Conservation (phyloP, 2,329 filamentous ascomycete species). For the Neodidymelliopsis sp. region DNA sequence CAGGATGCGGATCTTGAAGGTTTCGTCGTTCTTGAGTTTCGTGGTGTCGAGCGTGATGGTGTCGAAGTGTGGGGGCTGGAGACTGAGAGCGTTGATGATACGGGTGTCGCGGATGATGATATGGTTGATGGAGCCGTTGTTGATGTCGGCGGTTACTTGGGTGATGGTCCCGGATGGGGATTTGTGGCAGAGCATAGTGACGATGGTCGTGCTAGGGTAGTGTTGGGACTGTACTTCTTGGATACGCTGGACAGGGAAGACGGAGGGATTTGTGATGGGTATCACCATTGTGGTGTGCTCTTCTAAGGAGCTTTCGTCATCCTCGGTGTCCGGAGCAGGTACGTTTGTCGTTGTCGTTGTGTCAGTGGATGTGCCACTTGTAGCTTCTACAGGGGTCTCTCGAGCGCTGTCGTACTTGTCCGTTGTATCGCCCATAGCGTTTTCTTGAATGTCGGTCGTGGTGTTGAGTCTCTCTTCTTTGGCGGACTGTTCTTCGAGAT, state of each 20-base stretch:
- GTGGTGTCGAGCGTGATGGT: background rate
- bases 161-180: background rate
- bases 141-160: constrained; percentile 23
- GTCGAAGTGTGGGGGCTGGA: constrained; percentile 11
- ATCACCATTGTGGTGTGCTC: background rate
- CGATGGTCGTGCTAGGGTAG: constrained; percentile 18
- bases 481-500: background rate
- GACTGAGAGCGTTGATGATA: constrained; percentile 20
- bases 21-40: constrained; percentile 12
- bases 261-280: constrained; percentile 20
- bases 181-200: constrained; percentile 16
- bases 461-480: no score
- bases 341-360: background rate
- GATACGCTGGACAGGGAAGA: constrained; percentile 19
- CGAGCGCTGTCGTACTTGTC: background rate
- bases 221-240: constrained; percentile 24
- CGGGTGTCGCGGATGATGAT: constrained; percentile 21
- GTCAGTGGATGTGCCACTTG: background rate
- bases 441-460: background rate
- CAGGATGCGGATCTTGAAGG: constrained; percentile 16
- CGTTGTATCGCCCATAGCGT: background rate
- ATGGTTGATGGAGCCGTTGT: constrained; percentile 24
- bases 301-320: background rate
- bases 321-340: background rate
- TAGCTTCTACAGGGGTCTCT: background rate